These are phyloP conservation scores for Cryptosporidium meleagridis DNA, from an alignment of 169 alveolate species.

Conservation along the genomic window DNA sequence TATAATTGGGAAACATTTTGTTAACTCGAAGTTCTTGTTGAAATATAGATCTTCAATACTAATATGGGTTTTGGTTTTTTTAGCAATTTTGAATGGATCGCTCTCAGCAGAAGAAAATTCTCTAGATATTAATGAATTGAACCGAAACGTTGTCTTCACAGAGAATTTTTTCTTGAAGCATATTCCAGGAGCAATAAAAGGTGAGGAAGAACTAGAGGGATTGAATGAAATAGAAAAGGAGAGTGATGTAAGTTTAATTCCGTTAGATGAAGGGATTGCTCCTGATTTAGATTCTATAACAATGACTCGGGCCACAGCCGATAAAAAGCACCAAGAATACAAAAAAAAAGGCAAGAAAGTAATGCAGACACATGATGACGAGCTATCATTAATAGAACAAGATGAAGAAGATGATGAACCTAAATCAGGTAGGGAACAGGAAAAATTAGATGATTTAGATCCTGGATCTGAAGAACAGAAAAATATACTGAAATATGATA, in stretches of 20 bases:
- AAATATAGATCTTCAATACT: slow-evolving; percentile 2
- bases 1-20: not conserved
- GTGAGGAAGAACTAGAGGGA: slow-evolving; percentile 19
- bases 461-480: slow-evolving; percentile 56
- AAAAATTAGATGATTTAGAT: not conserved
- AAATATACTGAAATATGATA: slow-evolving; percentile 31
- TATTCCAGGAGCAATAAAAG: slow-evolving; percentile 42
- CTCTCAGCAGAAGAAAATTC: not conserved
- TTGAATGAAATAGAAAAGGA: slow-evolving; percentile 6
- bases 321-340: not conserved
- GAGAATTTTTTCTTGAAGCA: slow-evolving; percentile 49
- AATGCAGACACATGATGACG: not conserved
- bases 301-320: slow-evolving; percentile 19
- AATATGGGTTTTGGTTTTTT: not conserved
- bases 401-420: not conserved
- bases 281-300: slow-evolving; percentile 32
- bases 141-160: slow-evolving; percentile 23
- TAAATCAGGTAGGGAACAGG: not conserved
- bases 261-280: slow-evolving; percentile 11
- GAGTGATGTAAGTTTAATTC: slow-evolving; percentile 44
- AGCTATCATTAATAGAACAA: slow-evolving; percentile 38
- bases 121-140: not conserved
- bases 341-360: not conserved
- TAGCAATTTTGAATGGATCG: not conserved
- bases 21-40: not conserved